Base-by-base conservation (phyloP, 352 stramenopile species). In the Pythium diclinum region DNA sequence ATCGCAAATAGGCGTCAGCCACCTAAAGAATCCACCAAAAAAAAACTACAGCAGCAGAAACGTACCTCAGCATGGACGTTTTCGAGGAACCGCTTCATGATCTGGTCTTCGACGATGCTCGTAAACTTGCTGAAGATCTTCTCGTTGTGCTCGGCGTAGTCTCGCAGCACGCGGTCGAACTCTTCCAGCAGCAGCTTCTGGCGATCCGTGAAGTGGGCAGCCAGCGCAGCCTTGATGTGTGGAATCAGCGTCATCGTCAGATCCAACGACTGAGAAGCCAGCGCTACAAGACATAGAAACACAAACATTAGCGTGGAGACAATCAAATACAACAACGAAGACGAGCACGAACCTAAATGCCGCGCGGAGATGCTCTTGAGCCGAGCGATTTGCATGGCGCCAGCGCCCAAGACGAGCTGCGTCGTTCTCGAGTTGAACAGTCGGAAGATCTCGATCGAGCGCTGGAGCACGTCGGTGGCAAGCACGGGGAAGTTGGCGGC, bases 51-150 rank as follows among this genome's bases (percentile, higher is more conserved):
- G 25, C 25, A 28, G 25, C 42, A 25, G 42, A 5, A 78, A 71
- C 68, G 28, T 34, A 85, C 79, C 61, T 92, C 82, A 7, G 77
- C 76, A 30, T 84, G 75, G 47, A 94, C 74, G 34, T 91, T 91
- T 56, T 94, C 85, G 48, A 95, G 53, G 56, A 88, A 91, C 5
- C 95, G 82, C 65, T 98, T 97, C 73, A 99, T 96, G 70, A 98
- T 98, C 64, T 95, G 86, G 59, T 98, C 94, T 68, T 97, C 95
- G 58, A 99, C 97, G 56, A 99, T 99, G 56, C 83, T 97, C 0
- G 97, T 97, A 75, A 99, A 98, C 69, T 99, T 99, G 69, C 85
- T 96, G 55, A 98, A 90, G 68, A 99, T 98, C 67, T 98, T 98
- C 72, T 98, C 92, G 66, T 96, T 97, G 76, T 99, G 96, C 57